These are phyloP conservation scores for Colletotrichum plurivorum DNA, from an alignment of 2,329 filamentous ascomycete genomes.

Conservation along the genomic window DNA sequence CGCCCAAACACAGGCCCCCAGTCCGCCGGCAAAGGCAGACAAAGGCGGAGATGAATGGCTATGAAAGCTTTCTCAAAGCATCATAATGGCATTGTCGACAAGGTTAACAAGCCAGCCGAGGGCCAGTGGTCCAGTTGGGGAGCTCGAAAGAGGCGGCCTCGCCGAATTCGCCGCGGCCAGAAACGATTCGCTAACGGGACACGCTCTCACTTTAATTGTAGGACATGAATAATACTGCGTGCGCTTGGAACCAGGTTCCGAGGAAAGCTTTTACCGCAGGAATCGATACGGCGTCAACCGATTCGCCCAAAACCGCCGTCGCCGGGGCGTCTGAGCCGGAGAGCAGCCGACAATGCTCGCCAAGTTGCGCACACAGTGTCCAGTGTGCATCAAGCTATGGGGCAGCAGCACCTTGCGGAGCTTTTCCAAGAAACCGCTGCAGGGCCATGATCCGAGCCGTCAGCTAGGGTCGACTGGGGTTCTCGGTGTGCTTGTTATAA, in stretches of 20 bases:
- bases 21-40: conserved; percentile 6
- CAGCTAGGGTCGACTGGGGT: too few species aligned
- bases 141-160: conserved; percentile 11
- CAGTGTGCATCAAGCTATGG: background rate
- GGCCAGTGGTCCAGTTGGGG: conserved; percentile 11
- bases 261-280: background rate
- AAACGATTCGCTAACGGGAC: conserved; percentile 30
- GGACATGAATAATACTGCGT: conserved; percentile 30
- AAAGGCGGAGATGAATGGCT: conserved; percentile 11
- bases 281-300: conserved; percentile 5
- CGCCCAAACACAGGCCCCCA: background rate
- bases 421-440: too few species aligned
- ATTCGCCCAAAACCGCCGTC: background rate
- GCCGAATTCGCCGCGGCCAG: conserved; percentile 7
- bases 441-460: too few species aligned
- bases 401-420: too few species aligned
- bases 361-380: background rate
- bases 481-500: too few species aligned
- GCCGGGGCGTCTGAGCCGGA: background rate
- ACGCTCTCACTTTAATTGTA: conserved; percentile 17
- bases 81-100: conserved; percentile 7
- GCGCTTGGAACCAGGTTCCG: conserved; percentile 18
- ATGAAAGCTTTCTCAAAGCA: background rate
- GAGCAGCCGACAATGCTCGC: conserved; percentile 2
- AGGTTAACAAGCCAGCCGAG: conserved; percentile 21